phyloP scores from a whole-genome alignment of 1,284 basidiomycete species.

The Hypsizygus ulmarius region DNA sequence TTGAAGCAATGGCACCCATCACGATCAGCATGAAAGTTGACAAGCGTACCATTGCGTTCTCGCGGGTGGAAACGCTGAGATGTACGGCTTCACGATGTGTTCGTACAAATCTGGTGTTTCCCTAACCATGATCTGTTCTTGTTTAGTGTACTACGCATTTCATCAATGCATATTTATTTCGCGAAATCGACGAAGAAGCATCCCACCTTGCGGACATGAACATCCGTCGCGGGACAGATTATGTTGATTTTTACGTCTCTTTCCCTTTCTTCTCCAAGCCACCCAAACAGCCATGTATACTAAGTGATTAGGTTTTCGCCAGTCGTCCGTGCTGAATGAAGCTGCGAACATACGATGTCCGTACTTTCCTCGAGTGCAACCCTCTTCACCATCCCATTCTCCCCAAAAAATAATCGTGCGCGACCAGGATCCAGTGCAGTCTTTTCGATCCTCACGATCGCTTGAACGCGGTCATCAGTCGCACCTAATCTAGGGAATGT shows the following conservation, averaged over 20 bases:
- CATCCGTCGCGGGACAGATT: constrained; percentile 80
- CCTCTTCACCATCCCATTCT: constrained; percentile 29
- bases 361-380: constrained; percentile 36
- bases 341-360: constrained; percentile 39
- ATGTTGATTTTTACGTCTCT: constrained; percentile 63
- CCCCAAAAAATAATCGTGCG: constrained; percentile 27
- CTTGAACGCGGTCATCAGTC: constrained; percentile 27
- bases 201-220: constrained; percentile 73
- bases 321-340: constrained; percentile 31
- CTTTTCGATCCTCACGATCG: constrained; percentile 42
- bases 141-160: constrained; percentile 68
- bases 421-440: constrained; percentile 33
- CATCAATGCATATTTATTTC: background rate
- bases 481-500: constrained; percentile 35
- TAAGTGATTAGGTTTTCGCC: constrained; percentile 16
- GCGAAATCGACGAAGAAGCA: background rate
- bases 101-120: constrained; percentile 81
- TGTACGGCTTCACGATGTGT: constrained; percentile 74
- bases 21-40: background rate
- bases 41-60: constrained; percentile 75
- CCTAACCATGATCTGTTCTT: constrained; percentile 68
- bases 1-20: background rate
- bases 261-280: constrained; percentile 37
- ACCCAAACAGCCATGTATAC: constrained; percentile 48
- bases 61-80: constrained; percentile 66